Percentiles rank a stretch among this genome's conserved stretches.
Evolutionary conservation across 225 moss, liverwort and hornwort genomes (phyloP).

Genomic region (Ulota crispa): DNA sequence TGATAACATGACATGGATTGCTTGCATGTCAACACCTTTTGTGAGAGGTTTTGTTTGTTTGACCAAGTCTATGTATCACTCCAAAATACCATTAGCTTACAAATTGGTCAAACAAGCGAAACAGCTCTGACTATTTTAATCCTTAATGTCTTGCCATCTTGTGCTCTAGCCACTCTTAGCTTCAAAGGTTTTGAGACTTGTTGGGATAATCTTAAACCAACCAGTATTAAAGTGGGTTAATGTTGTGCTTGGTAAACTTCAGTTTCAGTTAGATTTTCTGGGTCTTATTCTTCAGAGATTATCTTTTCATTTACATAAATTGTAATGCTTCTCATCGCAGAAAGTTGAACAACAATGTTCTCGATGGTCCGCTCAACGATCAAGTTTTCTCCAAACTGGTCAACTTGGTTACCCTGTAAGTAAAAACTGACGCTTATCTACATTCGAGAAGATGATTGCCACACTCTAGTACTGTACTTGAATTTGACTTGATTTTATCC

Average conservation of each 20-base stretch:
- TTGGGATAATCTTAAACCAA: not conserved
- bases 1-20: not conserved
- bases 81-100: not conserved
- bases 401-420: constrained; percentile 51
- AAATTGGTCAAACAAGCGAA: not conserved
- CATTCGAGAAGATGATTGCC: not conserved
- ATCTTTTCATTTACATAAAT: not conserved
- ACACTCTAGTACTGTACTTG: not conserved
- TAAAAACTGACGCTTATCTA: not conserved
- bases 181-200: not conserved
- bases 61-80: not conserved
- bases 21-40: not conserved
- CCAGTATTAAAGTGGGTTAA: not conserved
- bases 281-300: not conserved
- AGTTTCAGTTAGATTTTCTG: not conserved
- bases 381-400: constrained; percentile 36
- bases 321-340: not conserved
- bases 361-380: constrained; percentile 17
- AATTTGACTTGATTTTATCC: not conserved
- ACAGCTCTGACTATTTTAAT: not conserved
- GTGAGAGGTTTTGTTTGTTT: not conserved
- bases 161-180: not conserved
- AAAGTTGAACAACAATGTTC: constrained; percentile 39
- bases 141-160: not conserved
- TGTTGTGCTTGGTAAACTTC: not conserved